Conservation (phyloP, 306 rosid genomes). For the Abrus precatorius region DNA sequence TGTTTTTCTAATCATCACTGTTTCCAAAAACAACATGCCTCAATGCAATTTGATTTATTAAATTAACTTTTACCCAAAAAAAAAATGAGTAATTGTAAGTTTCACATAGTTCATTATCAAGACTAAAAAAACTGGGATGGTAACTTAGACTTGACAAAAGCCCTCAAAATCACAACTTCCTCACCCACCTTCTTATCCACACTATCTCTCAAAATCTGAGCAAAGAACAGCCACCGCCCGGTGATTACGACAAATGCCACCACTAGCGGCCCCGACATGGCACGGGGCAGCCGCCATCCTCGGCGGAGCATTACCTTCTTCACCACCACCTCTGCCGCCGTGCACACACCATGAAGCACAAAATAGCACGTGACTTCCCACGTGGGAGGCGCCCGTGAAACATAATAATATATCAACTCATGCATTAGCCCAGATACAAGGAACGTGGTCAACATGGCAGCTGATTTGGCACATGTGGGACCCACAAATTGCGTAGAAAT, state of each 20-base stretch:
- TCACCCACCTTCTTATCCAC: conserved; percentile 32
- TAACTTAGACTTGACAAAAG: conserved; percentile 18
- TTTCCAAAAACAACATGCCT: too few species aligned
- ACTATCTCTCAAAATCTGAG: conserved; percentile 62
- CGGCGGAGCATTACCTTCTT: conserved; percentile 49
- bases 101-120: neutral
- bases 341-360: conserved; percentile 64
- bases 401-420: conserved; percentile 60
- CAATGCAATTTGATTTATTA: too few species aligned
- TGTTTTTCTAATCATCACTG: too few species aligned
- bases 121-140: too few species aligned
- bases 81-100: too few species aligned
- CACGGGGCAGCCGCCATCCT: conserved; percentile 56
- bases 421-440: conserved; percentile 65
- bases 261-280: conserved; percentile 50
- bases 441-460: conserved; percentile 48
- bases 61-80: too few species aligned
- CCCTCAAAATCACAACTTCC: conserved; percentile 43
- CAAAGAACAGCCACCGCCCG: conserved; percentile 60
- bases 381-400: conserved; percentile 63
- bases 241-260: conserved; percentile 59
- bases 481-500: neutral
- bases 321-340: conserved; percentile 59
- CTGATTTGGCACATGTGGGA: neutral
- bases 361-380: conserved; percentile 87